Evolutionary conservation across 192 early-diverging fungal genomes (phyloP).

Genomic region (Chytriomyces confervae): DNA sequence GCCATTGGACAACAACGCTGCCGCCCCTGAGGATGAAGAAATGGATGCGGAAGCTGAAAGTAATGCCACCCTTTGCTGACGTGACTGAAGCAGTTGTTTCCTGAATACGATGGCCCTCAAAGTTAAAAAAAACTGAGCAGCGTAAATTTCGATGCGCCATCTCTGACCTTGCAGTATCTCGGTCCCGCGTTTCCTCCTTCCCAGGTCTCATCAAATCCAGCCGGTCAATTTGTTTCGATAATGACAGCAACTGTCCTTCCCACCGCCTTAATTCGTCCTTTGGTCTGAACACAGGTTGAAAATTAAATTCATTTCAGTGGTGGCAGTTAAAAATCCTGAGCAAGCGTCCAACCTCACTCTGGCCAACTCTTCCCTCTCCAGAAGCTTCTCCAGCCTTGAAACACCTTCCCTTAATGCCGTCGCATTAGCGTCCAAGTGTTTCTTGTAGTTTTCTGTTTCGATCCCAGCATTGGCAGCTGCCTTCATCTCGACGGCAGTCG

Average conservation of each 20-base stretch:
- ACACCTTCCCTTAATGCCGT: constrained; percentile 58
- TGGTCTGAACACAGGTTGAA: constrained; percentile 39
- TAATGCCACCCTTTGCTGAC: not conserved
- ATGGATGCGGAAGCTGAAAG: no score
- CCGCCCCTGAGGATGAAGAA: no score
- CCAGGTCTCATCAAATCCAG: constrained; percentile 28
- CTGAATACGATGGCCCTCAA: not conserved
- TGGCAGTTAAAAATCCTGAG: no score
- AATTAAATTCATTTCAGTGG: no score
- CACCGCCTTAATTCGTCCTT: constrained; percentile 57
- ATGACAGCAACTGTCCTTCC: constrained; percentile 69
- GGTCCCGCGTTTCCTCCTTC: constrained; percentile 16
- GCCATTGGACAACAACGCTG: no score
- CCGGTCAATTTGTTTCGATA: constrained; percentile 66
- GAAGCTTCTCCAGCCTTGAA: constrained; percentile 35
- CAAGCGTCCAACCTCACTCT: no score
- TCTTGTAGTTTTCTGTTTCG: constrained; percentile 57
- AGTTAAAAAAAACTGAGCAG: no score
- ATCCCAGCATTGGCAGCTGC: constrained; percentile 57
- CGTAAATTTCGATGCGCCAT: no score
- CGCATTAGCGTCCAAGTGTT: constrained; percentile 60
- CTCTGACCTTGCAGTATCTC: not conserved
- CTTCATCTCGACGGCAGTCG: constrained; percentile 63
- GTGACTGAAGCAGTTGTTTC: not conserved
- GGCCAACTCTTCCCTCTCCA: no score